Percentiles rank a stretch among this genome's conserved stretches.
These are phyloP conservation scores for Mortierella sp. DNA, from an alignment of 371 early-diverging fungal species.

Conservation along the genomic window DNA sequence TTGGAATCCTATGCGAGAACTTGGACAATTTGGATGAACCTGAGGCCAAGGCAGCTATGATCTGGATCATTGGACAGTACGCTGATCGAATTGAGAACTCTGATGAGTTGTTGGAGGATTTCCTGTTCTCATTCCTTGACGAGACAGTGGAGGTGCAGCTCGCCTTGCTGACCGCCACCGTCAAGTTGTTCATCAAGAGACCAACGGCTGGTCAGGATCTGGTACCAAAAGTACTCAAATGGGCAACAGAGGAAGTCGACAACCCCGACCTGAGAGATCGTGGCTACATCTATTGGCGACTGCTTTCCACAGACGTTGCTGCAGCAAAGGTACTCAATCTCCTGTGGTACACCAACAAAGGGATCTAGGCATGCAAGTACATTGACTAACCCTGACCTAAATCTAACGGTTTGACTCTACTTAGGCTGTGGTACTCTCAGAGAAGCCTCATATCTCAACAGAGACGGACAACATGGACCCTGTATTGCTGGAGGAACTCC, in stretches of 20 bases:
- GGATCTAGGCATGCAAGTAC: too few relatives aligned
- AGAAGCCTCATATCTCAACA: constrained; percentile 92
- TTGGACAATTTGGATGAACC: constrained; percentile 92
- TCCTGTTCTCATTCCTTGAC: constrained; percentile 78
- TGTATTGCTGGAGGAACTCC: constrained; percentile 85
- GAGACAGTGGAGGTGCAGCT: constrained; percentile 88
- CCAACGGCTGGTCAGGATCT: constrained; percentile 90
- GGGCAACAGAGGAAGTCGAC: constrained; percentile 89
- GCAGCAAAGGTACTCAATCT: constrained; percentile 73
- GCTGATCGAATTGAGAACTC: constrained; percentile 92
- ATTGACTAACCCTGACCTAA: background rate
- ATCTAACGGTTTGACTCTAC: background rate
- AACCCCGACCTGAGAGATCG: constrained; percentile 97
- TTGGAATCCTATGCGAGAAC: constrained; percentile 89
- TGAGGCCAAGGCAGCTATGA: constrained; percentile 91
- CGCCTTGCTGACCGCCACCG: constrained; percentile 92
- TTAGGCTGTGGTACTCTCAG: constrained; percentile 79
- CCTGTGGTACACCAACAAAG: too few relatives aligned
- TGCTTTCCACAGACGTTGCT: constrained; percentile 92
- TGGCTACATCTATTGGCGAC: constrained; percentile 96
- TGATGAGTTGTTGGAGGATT: constrained; percentile 80
- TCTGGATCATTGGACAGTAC: constrained; percentile 98
- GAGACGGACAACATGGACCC: constrained; percentile 87
- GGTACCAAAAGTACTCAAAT: constrained; percentile 87
- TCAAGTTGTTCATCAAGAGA: constrained; percentile 93